These are phyloP conservation scores for Neofusicoccum umdonicola DNA, from an alignment of 2,329 filamentous ascomycete species.

Conservation along the genomic window DNA sequence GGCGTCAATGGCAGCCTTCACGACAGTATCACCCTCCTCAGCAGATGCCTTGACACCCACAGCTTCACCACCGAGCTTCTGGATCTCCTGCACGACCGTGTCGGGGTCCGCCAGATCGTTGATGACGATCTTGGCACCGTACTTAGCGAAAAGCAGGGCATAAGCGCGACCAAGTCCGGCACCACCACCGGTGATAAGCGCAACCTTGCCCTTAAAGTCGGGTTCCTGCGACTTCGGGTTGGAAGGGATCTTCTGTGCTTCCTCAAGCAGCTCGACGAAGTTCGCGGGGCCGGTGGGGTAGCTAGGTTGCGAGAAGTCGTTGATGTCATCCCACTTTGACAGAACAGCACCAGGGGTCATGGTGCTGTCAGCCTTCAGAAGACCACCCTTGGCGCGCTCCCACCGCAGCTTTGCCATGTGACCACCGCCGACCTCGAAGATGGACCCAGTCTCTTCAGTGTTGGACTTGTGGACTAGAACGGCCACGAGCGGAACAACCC, in stretches of 20 bases:
- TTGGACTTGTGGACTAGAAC: conserved; percentile 84
- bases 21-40: conserved; percentile 85
- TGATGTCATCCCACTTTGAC: conserved; percentile 84
- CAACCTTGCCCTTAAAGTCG: conserved; percentile 81
- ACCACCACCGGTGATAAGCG: conserved; percentile 82
- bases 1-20: conserved; percentile 89
- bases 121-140: conserved; percentile 82
- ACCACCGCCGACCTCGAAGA: conserved; percentile 92
- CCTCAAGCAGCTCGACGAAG: conserved; percentile 81
- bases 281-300: conserved; percentile 84
- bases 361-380: conserved; percentile 83
- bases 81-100: conserved; percentile 86
- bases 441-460: conserved; percentile 76
- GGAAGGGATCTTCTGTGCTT: conserved; percentile 72
- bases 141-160: conserved; percentile 79
- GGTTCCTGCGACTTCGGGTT: conserved; percentile 71
- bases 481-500: conserved; percentile 91
- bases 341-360: conserved; percentile 86
- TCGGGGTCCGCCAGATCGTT: conserved; percentile 96
- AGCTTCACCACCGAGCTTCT: conserved; percentile 82
- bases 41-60: conserved; percentile 91
- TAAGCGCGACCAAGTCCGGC: conserved; percentile 90
- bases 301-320: conserved; percentile 79
- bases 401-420: conserved; percentile 91
- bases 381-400: conserved; percentile 86